phyloP scores from a whole-genome alignment of 257 asterid genomes.

The Coffea eugenioides region DNA sequence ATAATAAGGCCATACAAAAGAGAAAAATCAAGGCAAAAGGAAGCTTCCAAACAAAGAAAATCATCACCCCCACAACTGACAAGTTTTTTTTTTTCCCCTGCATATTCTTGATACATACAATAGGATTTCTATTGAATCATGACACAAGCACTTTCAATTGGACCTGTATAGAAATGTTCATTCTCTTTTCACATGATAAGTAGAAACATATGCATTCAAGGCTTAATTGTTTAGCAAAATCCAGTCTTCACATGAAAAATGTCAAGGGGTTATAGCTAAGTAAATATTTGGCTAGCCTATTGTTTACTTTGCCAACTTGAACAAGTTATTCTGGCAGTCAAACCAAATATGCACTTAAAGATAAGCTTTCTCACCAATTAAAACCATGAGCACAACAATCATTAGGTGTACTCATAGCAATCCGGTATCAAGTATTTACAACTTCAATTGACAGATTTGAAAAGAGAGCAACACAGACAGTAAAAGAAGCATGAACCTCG shows the following conservation, averaged over 20 bases:
- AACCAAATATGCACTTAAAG: not conserved
- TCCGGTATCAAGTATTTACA: not conserved
- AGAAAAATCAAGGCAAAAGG: not conserved
- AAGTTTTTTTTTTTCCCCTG: not conserved
- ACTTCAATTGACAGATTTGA: not conserved
- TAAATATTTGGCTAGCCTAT: not conserved
- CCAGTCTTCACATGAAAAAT: not conserved
- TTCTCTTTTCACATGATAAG: not conserved
- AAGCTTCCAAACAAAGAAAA: not conserved
- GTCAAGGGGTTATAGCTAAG: not conserved
- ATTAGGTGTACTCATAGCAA: not conserved
- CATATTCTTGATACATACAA: not conserved
- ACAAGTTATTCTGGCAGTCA: not conserved
- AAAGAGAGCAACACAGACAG: conserved; percentile 1
- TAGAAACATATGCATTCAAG: not conserved
- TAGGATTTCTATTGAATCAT: not conserved
- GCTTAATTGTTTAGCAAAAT: not conserved
- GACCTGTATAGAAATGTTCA: not conserved
- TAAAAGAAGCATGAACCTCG: conserved; percentile 48
- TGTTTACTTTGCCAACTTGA: not conserved
- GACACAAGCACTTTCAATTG: not conserved
- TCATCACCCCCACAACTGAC: not conserved
- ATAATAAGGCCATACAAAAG: not conserved
- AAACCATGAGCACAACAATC: not conserved
- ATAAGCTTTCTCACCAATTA: not conserved